These are phyloP conservation scores for Stachybotrys elegans DNA, from an alignment of 2,329 filamentous ascomycete species.

Conservation along the genomic window DNA sequence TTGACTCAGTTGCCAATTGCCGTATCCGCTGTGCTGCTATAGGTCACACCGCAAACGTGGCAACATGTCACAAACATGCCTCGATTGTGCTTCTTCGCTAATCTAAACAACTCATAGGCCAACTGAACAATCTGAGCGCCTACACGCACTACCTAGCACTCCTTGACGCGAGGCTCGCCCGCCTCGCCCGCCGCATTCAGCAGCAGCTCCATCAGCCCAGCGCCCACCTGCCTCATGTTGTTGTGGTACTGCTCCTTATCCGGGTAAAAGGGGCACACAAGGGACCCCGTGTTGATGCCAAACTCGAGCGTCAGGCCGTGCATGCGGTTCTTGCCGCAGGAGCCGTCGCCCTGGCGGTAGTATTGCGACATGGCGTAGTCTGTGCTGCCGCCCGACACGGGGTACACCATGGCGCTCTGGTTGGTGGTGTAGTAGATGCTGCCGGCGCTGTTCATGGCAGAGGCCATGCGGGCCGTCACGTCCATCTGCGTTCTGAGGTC, in stretches of 20 bases:
- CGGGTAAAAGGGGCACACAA: slow-evolving; percentile 39
- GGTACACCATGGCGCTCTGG: slow-evolving; percentile 37
- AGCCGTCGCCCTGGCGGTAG: slow-evolving; percentile 20
- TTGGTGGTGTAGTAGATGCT: slow-evolving; percentile 30
- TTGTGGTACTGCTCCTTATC: slow-evolving; percentile 33
- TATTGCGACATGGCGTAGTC: slow-evolving; percentile 43
- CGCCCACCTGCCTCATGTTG: slow-evolving; percentile 38
- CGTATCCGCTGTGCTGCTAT: too few species aligned
- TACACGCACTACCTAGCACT: slow-evolving; percentile 10
- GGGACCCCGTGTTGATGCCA: slow-evolving; percentile 21
- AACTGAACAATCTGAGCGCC: too few species aligned
- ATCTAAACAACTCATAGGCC: too few species aligned
- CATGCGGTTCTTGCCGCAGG: slow-evolving; percentile 29
- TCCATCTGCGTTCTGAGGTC: slow-evolving; percentile 29
- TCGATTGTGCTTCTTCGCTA: too few species aligned
- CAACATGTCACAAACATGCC: too few species aligned
- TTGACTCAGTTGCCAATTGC: too few species aligned
- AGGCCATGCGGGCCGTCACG: slow-evolving; percentile 27
- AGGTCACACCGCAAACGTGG: too few species aligned
- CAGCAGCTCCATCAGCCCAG: slow-evolving; percentile 44
- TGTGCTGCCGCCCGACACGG: slow-evolving; percentile 38
- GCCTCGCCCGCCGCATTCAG: slow-evolving; percentile 19
- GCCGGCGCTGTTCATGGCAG: slow-evolving; percentile 33
- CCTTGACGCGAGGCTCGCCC: slow-evolving; percentile 9
- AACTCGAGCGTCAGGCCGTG: slow-evolving; percentile 44